Evolutionary conservation across 257 asterid genomes (phyloP), one percentile per base, ranked within the genome.

Genomic region (Scutellaria galericulata): DNA sequence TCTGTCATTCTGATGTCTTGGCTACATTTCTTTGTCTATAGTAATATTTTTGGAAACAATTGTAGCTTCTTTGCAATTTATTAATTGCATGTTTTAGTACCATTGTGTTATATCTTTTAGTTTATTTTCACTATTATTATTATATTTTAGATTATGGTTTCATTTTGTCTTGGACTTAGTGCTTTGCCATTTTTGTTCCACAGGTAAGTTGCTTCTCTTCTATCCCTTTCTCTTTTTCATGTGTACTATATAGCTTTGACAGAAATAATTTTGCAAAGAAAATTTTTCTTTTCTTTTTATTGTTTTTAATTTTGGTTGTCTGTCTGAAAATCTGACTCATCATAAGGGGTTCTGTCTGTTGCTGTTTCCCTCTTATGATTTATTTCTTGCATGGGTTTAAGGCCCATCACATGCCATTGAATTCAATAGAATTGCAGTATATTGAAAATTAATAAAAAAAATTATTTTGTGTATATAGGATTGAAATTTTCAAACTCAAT

Each of bases 141-240:
- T 9, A 0, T 27, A 24, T 47, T 45, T 18, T 7, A 65, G 45
- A 65, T 27, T 41, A 41, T 40, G 50, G 44, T 13, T 66, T 11
- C 40, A 46, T 46, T 55, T 66, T 72, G 71, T 54, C 60, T 70
- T 46, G 77, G 70, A 41, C 6, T 70, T 11, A 9, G 64, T 52
- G 69, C 37, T 54, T 66, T 78, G 55, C 74, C 75, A 77, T 67
- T 72, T 65, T 63, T 74, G 67, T 74, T 71, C 75, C 56, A 67
- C 75, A 62, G 75, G 73, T 71, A 66, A 65, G 18, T 64, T 37
- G 24, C 65, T 64, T 66, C 51, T 60, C 40, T 31, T 9, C 59
- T 35, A 47, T 59, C 61, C 44, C 51, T 53, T 53, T 73, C 48
- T 53, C 56, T 15, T 18, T 71, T 72, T 63, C 65, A 52, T 13